Conservation (phyloP, 2,329 filamentous ascomycete species). For the Setomelanomma holmii region DNA sequence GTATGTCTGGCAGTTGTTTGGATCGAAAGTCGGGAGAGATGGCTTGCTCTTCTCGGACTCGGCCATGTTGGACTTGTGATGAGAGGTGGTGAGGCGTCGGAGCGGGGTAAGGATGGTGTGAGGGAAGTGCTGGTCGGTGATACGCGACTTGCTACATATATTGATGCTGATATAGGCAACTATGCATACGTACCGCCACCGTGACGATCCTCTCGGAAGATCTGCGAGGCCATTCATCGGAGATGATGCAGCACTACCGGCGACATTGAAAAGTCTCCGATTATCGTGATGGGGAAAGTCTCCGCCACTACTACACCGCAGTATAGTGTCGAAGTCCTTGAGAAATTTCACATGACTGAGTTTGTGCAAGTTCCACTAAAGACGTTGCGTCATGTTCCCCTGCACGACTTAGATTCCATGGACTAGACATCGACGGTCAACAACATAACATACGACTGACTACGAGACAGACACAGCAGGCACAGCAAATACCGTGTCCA, state of each 20-base stretch:
- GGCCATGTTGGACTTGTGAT: slow-evolving; percentile 18
- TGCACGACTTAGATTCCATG: too few relatives aligned
- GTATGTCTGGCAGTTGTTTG: slow-evolving; percentile 49
- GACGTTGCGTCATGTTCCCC: too few relatives aligned
- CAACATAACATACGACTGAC: too few relatives aligned
- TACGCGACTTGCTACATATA: background rate
- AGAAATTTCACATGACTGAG: too few relatives aligned
- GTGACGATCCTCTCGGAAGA: background rate
- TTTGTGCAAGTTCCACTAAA: too few relatives aligned
- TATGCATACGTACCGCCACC: too few relatives aligned
- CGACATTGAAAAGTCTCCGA: slow-evolving; percentile 3
- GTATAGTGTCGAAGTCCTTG: too few relatives aligned
- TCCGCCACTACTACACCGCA: too few relatives aligned
- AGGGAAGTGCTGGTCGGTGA: background rate
- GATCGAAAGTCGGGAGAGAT: slow-evolving; percentile 22
- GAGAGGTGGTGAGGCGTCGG: background rate
- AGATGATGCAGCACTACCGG: background rate
- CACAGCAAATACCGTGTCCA: too few relatives aligned
- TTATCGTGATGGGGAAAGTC: background rate
- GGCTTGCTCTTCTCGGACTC: slow-evolving; percentile 9
- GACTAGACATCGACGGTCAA: too few relatives aligned
- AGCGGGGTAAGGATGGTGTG: background rate
- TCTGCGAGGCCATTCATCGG: background rate
- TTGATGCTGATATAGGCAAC: background rate
- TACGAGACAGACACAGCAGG: too few relatives aligned